Conservation (phyloP, 805 yeast species). For the Candida tallmaniae region DNA sequence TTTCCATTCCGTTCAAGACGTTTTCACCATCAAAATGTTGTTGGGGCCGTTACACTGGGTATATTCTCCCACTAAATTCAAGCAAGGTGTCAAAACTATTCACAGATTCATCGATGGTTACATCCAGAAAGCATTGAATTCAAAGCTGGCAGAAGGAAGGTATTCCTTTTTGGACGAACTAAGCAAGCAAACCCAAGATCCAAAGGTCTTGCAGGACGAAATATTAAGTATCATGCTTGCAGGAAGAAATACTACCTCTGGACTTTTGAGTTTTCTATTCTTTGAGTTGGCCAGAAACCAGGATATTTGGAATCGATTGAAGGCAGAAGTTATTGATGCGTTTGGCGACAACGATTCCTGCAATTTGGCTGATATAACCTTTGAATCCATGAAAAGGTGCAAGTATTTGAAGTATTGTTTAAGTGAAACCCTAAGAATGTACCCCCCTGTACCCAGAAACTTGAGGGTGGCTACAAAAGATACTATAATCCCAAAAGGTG, state of each 20-base stretch:
- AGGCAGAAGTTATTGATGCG: constrained; percentile 18
- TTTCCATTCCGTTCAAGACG: constrained; percentile 31
- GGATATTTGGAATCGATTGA: constrained; percentile 24
- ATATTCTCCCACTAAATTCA: constrained; percentile 26
- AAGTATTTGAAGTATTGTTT: constrained; percentile 26
- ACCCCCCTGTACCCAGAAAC: constrained; percentile 28
- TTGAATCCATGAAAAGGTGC: constrained; percentile 32
- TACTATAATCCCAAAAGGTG: constrained; percentile 29
- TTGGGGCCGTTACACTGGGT: constrained; percentile 23
- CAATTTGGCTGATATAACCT: constrained; percentile 21
- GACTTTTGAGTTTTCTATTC: constrained; percentile 25
- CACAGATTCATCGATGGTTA: constrained; percentile 26
- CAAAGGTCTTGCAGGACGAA: constrained; percentile 34
- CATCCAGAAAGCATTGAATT: constrained; percentile 27
- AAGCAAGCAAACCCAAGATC: constrained; percentile 35
- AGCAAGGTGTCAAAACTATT: constrained; percentile 23
- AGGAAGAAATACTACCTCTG: constrained; percentile 36
- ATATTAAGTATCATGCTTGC: constrained; percentile 36
- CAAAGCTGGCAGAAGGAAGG: constrained; percentile 20
- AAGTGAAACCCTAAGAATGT: constrained; percentile 28
- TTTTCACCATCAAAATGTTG: constrained; percentile 25
- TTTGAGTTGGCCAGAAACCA: constrained; percentile 31
- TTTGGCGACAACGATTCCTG: constrained; percentile 22
- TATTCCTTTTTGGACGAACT: constrained; percentile 36
- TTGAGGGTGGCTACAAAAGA: constrained; percentile 25